Evolutionary conservation across 352 stramenopile species (phyloP).

Genomic region (Elongisporangium prolatum): DNA sequence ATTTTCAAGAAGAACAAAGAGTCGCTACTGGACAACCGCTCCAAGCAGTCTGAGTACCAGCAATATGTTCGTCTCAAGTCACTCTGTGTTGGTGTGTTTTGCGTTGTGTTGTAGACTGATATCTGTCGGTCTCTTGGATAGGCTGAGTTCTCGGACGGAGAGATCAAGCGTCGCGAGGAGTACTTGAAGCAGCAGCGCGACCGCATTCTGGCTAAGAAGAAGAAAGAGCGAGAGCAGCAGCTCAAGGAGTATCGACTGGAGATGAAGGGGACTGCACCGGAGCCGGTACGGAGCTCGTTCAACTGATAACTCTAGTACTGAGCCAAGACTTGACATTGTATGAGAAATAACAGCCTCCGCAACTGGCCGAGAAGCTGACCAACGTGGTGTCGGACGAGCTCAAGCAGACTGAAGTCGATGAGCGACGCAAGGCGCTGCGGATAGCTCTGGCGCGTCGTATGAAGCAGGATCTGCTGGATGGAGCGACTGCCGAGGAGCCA

Average conservation of each 20-base stretch:
- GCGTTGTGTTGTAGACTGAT: neutral
- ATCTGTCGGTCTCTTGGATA: neutral
- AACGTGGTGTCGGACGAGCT: conserved; percentile 45
- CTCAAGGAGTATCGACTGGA: conserved; percentile 77
- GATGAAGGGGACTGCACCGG: conserved; percentile 52
- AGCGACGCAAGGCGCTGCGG: conserved; percentile 61
- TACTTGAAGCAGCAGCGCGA: conserved; percentile 75
- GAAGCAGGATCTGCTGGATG: conserved; percentile 74
- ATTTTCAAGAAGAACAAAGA: conserved; percentile 74
- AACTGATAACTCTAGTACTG: neutral
- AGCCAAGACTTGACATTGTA: neutral
- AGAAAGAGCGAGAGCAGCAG: conserved; percentile 58
- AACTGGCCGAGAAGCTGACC: conserved; percentile 66
- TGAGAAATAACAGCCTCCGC: conserved; percentile 20
- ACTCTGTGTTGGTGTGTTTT: no score
- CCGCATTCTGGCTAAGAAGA: conserved; percentile 80
- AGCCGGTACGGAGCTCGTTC: conserved; percentile 26
- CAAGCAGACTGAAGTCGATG: conserved; percentile 64
- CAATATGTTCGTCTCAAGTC: no score
- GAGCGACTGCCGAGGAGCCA: conserved; percentile 11
- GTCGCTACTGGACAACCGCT: conserved; percentile 63
- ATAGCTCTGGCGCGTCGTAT: conserved; percentile 70
- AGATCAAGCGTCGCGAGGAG: conserved; percentile 69
- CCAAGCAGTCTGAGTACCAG: conserved; percentile 65
- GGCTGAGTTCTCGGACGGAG: conserved; percentile 62